Conservation (phyloP, 2,329 filamentous ascomycete species). For the Cladosporium sp. region DNA sequence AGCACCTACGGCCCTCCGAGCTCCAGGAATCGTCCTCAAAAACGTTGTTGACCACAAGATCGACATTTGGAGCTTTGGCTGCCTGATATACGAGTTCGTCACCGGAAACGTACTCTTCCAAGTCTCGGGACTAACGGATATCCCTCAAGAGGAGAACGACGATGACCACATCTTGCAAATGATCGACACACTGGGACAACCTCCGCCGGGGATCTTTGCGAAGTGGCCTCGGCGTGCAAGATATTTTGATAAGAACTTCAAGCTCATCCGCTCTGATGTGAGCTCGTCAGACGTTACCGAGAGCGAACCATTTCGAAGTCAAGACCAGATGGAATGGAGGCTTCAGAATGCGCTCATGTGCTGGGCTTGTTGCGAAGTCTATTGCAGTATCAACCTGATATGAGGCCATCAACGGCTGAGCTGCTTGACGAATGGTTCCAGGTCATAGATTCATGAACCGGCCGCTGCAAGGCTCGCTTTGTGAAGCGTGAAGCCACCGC, state of each 20-base stretch:
- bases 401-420: no score
- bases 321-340: neutral
- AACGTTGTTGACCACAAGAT: neutral
- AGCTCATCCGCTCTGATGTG: neutral
- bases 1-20: neutral
- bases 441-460: no score
- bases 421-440: no score
- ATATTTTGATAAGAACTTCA: neutral
- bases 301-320: neutral
- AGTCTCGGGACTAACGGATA: neutral
- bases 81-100: neutral
- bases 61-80: neutral
- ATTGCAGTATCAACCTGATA: no score
- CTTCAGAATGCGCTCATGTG: neutral
- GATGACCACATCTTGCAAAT: neutral
- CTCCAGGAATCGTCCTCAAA: neutral
- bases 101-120: neutral
- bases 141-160: neutral
- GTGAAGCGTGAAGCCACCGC: neutral
- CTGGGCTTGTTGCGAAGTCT: no score
- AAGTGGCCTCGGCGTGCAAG: neutral
- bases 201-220: neutral
- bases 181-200: no score
- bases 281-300: neutral
- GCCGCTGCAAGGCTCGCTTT: neutral